Evolutionary conservation across 805 yeast species (phyloP).

Genomic region (Metschnikowia kofuensis): DNA sequence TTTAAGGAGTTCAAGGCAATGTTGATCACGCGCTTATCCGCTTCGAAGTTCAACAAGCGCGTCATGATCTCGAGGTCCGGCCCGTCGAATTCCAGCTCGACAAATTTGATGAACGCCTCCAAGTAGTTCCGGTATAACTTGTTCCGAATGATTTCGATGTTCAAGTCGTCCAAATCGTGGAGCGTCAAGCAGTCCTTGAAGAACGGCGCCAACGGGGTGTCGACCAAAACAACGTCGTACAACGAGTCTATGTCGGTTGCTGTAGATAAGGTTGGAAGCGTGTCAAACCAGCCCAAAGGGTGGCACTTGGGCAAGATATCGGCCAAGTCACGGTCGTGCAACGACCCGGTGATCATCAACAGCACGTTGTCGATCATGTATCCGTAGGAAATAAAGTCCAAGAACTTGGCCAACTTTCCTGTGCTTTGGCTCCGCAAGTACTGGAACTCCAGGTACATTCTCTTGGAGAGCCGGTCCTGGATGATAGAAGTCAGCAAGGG

Average conservation of each 20-base stretch:
- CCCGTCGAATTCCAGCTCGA: constrained; percentile 53
- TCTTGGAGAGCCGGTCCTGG: constrained; percentile 72
- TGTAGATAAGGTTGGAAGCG: constrained; percentile 89
- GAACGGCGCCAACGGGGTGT: constrained; percentile 96
- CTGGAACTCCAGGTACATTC: constrained; percentile 78
- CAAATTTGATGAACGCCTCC: constrained; percentile 77
- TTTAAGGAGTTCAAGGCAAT: constrained; percentile 87
- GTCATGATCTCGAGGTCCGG: constrained; percentile 86
- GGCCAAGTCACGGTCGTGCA: constrained; percentile 87
- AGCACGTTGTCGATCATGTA: constrained; percentile 98
- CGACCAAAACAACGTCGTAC: constrained; percentile 88
- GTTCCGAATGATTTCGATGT: constrained; percentile 92
- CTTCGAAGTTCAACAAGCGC: constrained; percentile 79
- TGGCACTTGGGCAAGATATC: constrained; percentile 91
- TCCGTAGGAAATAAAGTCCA: constrained; percentile 92
- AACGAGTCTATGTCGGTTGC: constrained; percentile 95
- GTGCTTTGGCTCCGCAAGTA: constrained; percentile 82
- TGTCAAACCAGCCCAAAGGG: constrained; percentile 98
- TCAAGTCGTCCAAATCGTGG: constrained; percentile 89
- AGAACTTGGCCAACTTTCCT: constrained; percentile 72
- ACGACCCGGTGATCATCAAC: constrained; percentile 92
- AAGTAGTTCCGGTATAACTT: constrained; percentile 88
- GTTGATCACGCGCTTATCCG: constrained; percentile 91
- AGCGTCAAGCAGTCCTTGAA: constrained; percentile 85
- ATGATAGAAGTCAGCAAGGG: constrained; percentile 85